Base-by-base conservation (phyloP, 2,329 filamentous ascomycete species). In the Fusarium burgessii region DNA sequence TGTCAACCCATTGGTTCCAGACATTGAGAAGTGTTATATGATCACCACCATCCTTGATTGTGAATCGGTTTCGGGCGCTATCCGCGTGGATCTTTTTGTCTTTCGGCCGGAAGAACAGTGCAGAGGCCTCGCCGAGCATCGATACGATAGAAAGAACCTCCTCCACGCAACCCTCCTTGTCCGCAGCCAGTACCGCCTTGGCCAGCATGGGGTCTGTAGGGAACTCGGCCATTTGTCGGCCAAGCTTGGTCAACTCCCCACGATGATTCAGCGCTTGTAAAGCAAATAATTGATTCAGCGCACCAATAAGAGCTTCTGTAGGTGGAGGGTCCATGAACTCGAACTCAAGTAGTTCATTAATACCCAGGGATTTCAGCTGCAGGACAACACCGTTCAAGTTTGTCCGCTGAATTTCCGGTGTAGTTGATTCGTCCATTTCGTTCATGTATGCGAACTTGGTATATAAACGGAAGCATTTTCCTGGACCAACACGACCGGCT, bases 61-160 rank as follows among this genome's bases (percentile, higher is more conserved):
- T 97, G 82, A 98, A 98, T 3, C 95, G 90, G 38, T 92, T 91
- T 17, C 94, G 90, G 0, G 96, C 96, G 68, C 92, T 93, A 80
- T 99, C 95, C 15, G 96, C 96, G 77, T 98, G 93, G 32, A 98
- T 92, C 80, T 97, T 97, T 85, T 98, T 98, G 82, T 99, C 95
- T 79, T 98, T 97, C 23, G 96, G 95, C 0, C 94, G 88, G 86
- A 97, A 97, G 85, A 98, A 99, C 8, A 99, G 87, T 0, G 94
- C 91, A 7, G 92, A 94, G 3, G 93, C 90, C 82, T 98, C 96
- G 66, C 92, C 90, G 1, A 98, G 88, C 93, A 98, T 97, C 43
- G 95, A 90, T n/a, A 98, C 93, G 51, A 98, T 93, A 0, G 93
- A 94, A 18, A 99, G 84, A 1, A 98, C 90, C 81, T 99, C 96